phyloP scores from a whole-genome alignment of 2,329 filamentous ascomycete species.

The Aspergillus sp. region DNA sequence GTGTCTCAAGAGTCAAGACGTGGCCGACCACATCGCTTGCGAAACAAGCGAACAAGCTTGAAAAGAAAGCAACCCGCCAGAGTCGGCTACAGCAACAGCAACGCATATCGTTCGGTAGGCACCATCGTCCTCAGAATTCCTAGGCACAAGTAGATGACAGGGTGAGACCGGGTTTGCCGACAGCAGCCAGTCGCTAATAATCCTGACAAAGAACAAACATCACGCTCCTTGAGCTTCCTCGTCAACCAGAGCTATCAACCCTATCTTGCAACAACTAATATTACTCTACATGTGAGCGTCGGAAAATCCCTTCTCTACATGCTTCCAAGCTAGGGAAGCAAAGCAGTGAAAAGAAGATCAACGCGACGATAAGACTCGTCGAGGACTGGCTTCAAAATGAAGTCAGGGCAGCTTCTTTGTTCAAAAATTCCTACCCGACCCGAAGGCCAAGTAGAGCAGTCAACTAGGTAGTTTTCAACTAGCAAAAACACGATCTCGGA shows the following conservation, averaged over 20 bases:
- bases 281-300: not conserved
- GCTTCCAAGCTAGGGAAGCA: slow-evolving; percentile 39
- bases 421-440: slow-evolving; percentile 82
- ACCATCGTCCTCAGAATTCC: too few relatives aligned
- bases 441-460: slow-evolving; percentile 74
- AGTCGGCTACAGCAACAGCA: too few relatives aligned
- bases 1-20: too few relatives aligned
- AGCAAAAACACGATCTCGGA: slow-evolving; percentile 88
- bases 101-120: too few relatives aligned
- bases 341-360: slow-evolving; percentile 47
- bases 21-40: too few relatives aligned
- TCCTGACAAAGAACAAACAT: too few relatives aligned
- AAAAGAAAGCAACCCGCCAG: too few relatives aligned
- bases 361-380: slow-evolving; percentile 14
- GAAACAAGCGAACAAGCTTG: too few relatives aligned
- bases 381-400: slow-evolving; percentile 24
- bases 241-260: not conserved
- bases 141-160: too few relatives aligned
- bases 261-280: not conserved
- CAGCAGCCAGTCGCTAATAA: too few relatives aligned
- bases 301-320: slow-evolving; percentile 42
- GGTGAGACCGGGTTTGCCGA: too few relatives aligned
- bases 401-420: slow-evolving; percentile 40
- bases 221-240: too few relatives aligned
- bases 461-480: slow-evolving; percentile 84